Base-by-base conservation (phyloP, 805 yeast genomes). In the Sugiyamaella smithiae region DNA sequence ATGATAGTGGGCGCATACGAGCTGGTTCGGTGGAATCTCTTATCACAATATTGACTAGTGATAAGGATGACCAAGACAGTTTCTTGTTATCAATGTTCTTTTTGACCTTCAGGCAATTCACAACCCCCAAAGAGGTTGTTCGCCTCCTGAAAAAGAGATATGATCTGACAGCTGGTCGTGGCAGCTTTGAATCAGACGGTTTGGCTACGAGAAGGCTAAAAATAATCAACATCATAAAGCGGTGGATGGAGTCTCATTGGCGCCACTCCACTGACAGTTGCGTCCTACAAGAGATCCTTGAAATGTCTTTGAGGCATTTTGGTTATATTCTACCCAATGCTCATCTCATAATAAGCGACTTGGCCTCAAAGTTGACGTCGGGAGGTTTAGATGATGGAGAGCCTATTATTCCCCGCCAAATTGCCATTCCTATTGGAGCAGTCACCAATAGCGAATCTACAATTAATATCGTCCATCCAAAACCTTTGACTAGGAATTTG, bases 161-260 rank as follows among this genome's bases (percentile, higher is more conserved):
- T 29, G 37, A 52, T 6, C 55, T 45, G n/a, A 26, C 59, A 55
- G 9, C 9, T 7, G 7, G 9, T 8, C 29, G 29, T 8, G 38
- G 22, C 8, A 69, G 74, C 49, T 69, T 76, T 16, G 67, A 74
- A 55, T 81, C 75, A 54, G 63, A 61, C 9, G 42, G 46, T 17
- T 36, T 57, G 17, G 33, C 52, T 6, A 71, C 91, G 60, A 78
- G 56, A 14, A 43, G 60, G 16, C 42, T 80, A 52, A 67, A 84
- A 41, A 81, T 88, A 33, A 80, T 84, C 56, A 79, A 77, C 55
- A 73, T 84, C 64, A 78, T 89, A 61, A 85, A 81, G 63, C 70
- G 79, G 29, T 91, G 99, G 99, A 68, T 91, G 65, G 95, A 88
- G 65, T 83, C 93, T 45, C 89, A 85, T 63, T 91, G 97, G 97